A percentile compares a stretch with the other conserved stretches of the same genome.
phyloP scores from a whole-genome alignment of 2,329 filamentous ascomycete species.

The Talaromyces piceae region DNA sequence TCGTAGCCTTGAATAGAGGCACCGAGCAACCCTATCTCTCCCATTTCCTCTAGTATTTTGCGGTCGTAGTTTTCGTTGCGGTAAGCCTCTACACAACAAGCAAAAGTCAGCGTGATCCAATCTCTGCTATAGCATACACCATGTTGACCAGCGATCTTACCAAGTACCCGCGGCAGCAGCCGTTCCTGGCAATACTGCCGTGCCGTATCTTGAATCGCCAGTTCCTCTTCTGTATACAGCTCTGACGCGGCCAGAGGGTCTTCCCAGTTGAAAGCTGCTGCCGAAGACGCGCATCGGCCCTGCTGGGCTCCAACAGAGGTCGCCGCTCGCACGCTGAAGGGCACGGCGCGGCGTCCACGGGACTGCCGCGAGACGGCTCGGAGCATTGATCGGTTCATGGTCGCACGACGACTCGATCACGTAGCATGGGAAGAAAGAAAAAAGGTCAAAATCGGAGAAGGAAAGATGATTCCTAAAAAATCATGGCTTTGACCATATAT shows the following conservation, averaged over 20 bases:
- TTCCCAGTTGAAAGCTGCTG: constrained; percentile 73
- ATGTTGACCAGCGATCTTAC: constrained; percentile 44
- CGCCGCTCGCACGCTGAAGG: constrained; percentile 15
- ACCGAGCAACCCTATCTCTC: constrained; percentile 79
- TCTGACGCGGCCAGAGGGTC: constrained; percentile 72
- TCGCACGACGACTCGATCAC: too few relatives aligned
- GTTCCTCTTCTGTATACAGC: constrained; percentile 80
- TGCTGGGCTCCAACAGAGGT: constrained; percentile 9
- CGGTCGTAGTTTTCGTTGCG: constrained; percentile 79
- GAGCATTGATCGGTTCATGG: constrained; percentile 27
- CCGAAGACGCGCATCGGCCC: constrained; percentile 26
- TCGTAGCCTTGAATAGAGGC: constrained; percentile 81
- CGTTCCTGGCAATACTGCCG: constrained; percentile 91
- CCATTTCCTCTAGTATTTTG: constrained; percentile 84
- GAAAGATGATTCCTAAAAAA: not conserved
- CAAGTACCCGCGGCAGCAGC: constrained; percentile 74
- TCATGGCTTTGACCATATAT: not conserved
- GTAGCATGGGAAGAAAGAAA: not conserved
- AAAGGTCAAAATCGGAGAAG: not conserved
- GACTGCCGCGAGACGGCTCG: constrained; percentile 25
- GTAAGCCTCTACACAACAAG: constrained; percentile 60
- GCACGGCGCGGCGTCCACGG: not conserved
- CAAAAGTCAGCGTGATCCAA: not conserved
- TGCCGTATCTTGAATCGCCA: constrained; percentile 82
- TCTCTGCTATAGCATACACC: not conserved